Percentiles rank a stretch among this genome's conserved stretches.
Conservation (phyloP, 768 basidiomycete species). For the Tricholoma furcatifolium region DNA sequence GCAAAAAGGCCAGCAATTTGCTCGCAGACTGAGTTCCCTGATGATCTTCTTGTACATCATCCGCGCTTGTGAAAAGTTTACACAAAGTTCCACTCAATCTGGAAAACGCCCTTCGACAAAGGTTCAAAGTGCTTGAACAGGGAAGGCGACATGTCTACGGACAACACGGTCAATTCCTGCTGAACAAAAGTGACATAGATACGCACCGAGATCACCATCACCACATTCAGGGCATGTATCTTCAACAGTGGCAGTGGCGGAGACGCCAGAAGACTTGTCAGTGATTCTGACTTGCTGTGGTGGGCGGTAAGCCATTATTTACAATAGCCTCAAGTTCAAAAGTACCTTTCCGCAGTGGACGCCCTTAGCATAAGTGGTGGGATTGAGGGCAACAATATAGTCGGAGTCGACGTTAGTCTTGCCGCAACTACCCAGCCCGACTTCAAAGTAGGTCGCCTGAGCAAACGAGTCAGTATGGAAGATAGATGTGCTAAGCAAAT, state of each 20-base stretch:
- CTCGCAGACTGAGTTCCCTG: too few relatives aligned
- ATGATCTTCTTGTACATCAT: not conserved
- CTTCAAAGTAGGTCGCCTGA: constrained; percentile 22
- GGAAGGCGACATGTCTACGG: constrained; percentile 22
- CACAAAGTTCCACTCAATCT: constrained; percentile 14
- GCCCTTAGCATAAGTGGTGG: constrained; percentile 17
- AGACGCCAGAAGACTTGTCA: constrained; percentile 13
- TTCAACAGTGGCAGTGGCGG: constrained; percentile 19
- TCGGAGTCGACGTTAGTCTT: constrained; percentile 20
- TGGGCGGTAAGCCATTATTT: not conserved
- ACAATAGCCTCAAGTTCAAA: not conserved
- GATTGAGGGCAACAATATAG: constrained; percentile 23
- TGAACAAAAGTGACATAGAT: not conserved
- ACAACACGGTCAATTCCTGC: not conserved
- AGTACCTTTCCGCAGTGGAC: constrained; percentile 21
- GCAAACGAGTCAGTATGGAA: not conserved
- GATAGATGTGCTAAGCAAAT: not conserved
- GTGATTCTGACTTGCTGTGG: constrained; percentile 16
- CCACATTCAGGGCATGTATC: constrained; percentile 22
- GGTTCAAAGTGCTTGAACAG: constrained; percentile 20
- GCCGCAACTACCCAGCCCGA: constrained; percentile 24
- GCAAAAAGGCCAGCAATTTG: constrained; percentile 10
- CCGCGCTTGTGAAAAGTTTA: not conserved
- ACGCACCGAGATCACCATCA: constrained; percentile 20
- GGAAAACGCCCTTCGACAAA: constrained; percentile 15